Conservation (phyloP, 2,329 filamentous ascomycete genomes). For the Diaporthe capsici region DNA sequence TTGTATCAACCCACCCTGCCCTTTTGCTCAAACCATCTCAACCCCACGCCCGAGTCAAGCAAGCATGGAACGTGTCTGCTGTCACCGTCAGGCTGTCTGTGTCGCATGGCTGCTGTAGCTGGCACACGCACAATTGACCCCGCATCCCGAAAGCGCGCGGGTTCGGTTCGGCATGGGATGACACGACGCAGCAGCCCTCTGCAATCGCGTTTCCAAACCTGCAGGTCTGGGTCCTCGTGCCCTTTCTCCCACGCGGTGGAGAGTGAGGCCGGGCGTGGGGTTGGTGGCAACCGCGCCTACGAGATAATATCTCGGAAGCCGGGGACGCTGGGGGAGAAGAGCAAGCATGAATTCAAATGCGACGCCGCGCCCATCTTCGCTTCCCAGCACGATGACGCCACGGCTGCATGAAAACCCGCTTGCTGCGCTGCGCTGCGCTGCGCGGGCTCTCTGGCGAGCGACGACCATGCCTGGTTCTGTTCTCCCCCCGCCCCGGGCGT, state of each 20-base stretch:
- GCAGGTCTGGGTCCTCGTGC: constrained; percentile 26
- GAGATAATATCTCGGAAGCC: constrained; percentile 23
- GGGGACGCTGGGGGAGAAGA: too few relatives aligned
- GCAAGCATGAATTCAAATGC: constrained; percentile 9
- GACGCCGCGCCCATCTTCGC: not conserved
- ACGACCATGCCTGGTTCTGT: constrained; percentile 13
- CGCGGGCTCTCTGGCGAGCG: not conserved
- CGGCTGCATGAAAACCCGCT: constrained; percentile 28
- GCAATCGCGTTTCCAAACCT: constrained; percentile 25
- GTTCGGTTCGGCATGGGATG: constrained; percentile 11
- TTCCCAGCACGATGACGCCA: constrained; percentile 35
- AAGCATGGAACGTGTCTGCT: constrained; percentile 17
- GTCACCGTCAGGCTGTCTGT: constrained; percentile 10
- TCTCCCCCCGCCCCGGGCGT: not conserved
- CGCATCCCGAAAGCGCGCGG: constrained; percentile 12
- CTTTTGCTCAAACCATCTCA: constrained; percentile 4
- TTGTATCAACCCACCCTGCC: not conserved
- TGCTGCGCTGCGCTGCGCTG: constrained; percentile 16
- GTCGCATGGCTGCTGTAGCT: constrained; percentile 9
- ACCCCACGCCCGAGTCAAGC: constrained; percentile 32
- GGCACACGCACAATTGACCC: not conserved
- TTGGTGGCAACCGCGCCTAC: constrained; percentile 27
- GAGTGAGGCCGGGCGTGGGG: constrained; percentile 8
- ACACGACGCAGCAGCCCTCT: constrained; percentile 3
- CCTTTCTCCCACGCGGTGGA: not conserved